These are phyloP conservation scores for Rhodotorula toruloides DNA, from an alignment of 768 basidiomycete species.

Conservation along the genomic window DNA sequence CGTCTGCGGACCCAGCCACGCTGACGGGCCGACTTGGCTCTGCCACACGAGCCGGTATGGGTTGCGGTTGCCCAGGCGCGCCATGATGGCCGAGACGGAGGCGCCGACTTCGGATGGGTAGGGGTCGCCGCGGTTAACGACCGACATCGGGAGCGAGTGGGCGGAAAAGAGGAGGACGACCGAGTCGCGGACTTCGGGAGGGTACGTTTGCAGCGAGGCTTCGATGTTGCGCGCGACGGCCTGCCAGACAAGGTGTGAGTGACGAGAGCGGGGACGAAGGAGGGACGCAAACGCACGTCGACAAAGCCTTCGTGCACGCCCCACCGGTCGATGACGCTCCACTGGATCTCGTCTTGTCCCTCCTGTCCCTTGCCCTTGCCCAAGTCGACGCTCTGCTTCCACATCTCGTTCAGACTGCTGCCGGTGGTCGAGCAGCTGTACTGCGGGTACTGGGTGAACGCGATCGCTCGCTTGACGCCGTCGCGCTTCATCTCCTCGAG, in stretches of 20 bases:
- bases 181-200: slow-evolving; percentile 62
- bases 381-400: slow-evolving; percentile 36
- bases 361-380: slow-evolving; percentile 53
- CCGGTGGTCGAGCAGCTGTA: slow-evolving; percentile 98
- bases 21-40: slow-evolving; percentile 90
- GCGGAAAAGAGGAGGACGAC: slow-evolving; percentile 90
- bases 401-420: slow-evolving; percentile 91
- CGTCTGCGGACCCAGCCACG: slow-evolving; percentile 99
- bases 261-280: background rate
- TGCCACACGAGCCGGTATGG: slow-evolving; percentile 97
- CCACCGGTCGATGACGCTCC: slow-evolving; percentile 99
- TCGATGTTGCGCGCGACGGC: slow-evolving; percentile 86
- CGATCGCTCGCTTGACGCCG: slow-evolving; percentile 84
- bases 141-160: slow-evolving; percentile 94
- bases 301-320: slow-evolving; percentile 90
- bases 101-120: slow-evolving; percentile 93
- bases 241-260: slow-evolving; percentile 49
- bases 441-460: slow-evolving; percentile 98
- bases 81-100: slow-evolving; percentile 89
- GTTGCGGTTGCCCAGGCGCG: slow-evolving; percentile 60
- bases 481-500: slow-evolving; percentile 78
- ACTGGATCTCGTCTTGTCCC: slow-evolving; percentile 64
- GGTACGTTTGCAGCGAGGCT: slow-evolving; percentile 70
- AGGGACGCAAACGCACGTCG: slow-evolving; percentile 57
- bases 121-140: slow-evolving; percentile 97